Percentiles rank a stretch among this genome's conserved stretches.
phyloP scores from a whole-genome alignment of 2,329 filamentous ascomycete genomes.

The Neoscytalidium dimidiatum region DNA sequence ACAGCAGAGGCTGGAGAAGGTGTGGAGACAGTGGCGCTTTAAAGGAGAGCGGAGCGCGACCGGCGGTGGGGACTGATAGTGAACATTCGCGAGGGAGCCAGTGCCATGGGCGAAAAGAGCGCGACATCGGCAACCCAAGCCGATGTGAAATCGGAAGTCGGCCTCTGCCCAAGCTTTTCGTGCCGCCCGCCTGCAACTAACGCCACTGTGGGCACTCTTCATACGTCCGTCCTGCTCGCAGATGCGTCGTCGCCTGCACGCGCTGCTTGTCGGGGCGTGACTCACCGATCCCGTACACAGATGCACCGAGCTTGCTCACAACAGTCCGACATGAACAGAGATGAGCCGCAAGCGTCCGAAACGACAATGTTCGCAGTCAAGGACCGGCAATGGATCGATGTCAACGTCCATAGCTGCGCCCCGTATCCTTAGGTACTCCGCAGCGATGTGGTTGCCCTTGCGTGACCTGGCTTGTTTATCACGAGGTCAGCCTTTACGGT shows the following conservation, averaged over 20 bases:
- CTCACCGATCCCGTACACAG: neutral
- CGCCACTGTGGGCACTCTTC: neutral
- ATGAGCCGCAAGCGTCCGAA: neutral
- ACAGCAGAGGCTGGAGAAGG: neutral
- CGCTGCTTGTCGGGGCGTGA: neutral
- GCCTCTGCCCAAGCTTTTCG: neutral
- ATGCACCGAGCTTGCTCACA: constrained; percentile 5
- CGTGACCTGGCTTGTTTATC: too few relatives aligned
- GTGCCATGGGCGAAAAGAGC: neutral
- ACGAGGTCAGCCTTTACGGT: too few relatives aligned
- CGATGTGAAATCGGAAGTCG: neutral
- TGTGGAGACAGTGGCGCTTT: neutral
- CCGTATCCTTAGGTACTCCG: too few relatives aligned
- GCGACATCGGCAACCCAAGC: constrained; percentile 3
- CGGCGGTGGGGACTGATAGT: constrained; percentile 7
- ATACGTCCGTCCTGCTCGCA: neutral
- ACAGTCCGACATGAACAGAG: too few relatives aligned
- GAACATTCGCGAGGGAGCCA: neutral
- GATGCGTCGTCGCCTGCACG: neutral
- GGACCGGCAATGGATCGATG: too few relatives aligned
- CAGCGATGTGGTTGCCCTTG: too few relatives aligned
- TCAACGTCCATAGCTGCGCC: too few relatives aligned
- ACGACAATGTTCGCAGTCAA: neutral
- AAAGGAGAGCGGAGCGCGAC: neutral
- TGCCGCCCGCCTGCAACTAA: neutral